Percentiles rank a stretch among this genome's conserved stretches.
Conservation (phyloP, 495 filamentous ascomycete species). For the Hypoxylon crocopeplum region DNA sequence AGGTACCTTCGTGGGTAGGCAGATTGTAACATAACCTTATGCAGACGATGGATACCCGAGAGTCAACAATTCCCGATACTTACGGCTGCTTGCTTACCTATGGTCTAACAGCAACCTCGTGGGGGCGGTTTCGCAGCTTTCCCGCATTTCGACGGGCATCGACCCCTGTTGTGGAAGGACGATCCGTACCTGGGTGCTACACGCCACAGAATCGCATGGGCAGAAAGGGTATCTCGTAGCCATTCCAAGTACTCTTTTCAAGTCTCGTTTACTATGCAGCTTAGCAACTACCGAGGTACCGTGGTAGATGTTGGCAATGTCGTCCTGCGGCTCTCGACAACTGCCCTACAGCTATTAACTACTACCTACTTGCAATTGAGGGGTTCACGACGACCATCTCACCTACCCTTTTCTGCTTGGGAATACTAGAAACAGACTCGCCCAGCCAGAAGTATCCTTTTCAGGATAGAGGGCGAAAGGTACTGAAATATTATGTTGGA, state of each 20-base stretch:
- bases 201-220: conserved; percentile 18
- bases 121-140: conserved; percentile 36
- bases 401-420: too few species aligned
- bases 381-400: too few species aligned
- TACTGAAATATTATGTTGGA: conserved; percentile 15
- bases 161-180: conserved; percentile 20
- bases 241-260: neutral
- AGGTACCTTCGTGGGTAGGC: conserved; percentile 13
- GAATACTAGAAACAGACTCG: too few species aligned
- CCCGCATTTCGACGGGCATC: conserved; percentile 26
- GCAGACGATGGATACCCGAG: conserved; percentile 38
- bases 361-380: too few species aligned
- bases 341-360: neutral
- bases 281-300: conserved; percentile 2
- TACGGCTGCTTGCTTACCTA: conserved; percentile 34
- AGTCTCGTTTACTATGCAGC: conserved; percentile 1
- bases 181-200: conserved; percentile 12
- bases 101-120: conserved; percentile 27
- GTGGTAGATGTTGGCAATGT: neutral
- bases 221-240: neutral
- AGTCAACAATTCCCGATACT: conserved; percentile 37
- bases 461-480: too few species aligned
- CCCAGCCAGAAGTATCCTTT: too few species aligned
- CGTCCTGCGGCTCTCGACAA: conserved; percentile 19
- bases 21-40: conserved; percentile 38